Evolutionary conservation across 768 basidiomycete genomes (phyloP).

Genomic region (Gloeopeniophorella convolvens): DNA sequence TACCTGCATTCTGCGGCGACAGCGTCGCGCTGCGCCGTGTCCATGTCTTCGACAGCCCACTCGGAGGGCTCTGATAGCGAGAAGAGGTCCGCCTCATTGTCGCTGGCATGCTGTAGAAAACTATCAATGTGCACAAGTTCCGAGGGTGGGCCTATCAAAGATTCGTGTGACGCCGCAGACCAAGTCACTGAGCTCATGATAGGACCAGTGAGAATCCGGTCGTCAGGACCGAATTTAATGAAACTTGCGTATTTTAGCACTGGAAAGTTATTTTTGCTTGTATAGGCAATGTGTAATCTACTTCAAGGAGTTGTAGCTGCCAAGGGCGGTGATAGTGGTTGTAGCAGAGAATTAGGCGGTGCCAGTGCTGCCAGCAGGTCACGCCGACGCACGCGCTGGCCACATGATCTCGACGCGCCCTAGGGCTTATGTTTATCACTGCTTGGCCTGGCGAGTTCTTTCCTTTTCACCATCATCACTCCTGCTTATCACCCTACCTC

Average conservation of each 20-base stretch:
- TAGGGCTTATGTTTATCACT: constrained; percentile 5
- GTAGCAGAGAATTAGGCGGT: too few species aligned
- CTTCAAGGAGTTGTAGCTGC: too few species aligned
- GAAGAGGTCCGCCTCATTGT: constrained; percentile 2
- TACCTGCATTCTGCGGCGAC: constrained; percentile 34
- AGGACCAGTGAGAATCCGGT: too few species aligned
- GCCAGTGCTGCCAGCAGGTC: background rate
- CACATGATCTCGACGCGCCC: constrained; percentile 16
- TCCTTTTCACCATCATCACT: constrained; percentile 2
- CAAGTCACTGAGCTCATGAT: background rate
- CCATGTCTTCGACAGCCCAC: constrained; percentile 8
- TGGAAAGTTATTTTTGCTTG: too few species aligned
- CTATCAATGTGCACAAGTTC: constrained; percentile 26
- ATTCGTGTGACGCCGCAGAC: constrained; percentile 19
- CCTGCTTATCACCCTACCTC: too few species aligned
- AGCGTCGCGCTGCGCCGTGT: background rate
- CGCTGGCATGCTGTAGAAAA: constrained; percentile 23
- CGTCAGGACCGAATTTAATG: too few species aligned
- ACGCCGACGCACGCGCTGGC: background rate
- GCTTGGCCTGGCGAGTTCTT: background rate
- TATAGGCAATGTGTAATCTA: too few species aligned
- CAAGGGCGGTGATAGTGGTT: too few species aligned
- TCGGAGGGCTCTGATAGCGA: background rate
- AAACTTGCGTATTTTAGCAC: too few species aligned
- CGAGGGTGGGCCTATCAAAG: constrained; percentile 24